Conservation (phyloP, 768 basidiomycete genomes). For the Daedaleopsis nitida region DNA sequence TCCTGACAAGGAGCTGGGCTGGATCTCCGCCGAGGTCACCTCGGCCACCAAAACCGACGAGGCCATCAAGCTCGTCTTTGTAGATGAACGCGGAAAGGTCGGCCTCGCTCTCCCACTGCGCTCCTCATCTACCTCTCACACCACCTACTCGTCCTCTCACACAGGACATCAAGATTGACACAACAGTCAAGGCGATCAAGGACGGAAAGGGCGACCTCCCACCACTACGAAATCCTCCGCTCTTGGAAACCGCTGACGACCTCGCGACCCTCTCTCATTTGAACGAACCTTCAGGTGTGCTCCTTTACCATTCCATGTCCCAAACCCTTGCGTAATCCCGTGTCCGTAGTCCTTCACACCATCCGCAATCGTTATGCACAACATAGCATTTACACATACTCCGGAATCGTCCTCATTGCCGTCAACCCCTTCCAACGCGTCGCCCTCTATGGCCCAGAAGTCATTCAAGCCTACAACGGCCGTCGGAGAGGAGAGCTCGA, state of each 20-base stretch:
- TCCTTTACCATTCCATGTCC: neutral
- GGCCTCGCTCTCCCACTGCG: conserved; percentile 18
- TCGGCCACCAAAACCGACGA: conserved; percentile 70
- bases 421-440: conserved; percentile 99
- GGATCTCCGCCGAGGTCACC: conserved; percentile 88
- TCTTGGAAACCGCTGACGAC: conserved; percentile 97
- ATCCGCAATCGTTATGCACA: conserved; percentile 96
- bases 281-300: conserved; percentile 93
- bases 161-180: conserved; percentile 79
- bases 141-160: neutral
- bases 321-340: neutral
- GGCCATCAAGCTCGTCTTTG: conserved; percentile 78
- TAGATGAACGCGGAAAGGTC: conserved; percentile 93
- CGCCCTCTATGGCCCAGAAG: conserved; percentile 94
- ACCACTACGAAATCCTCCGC: conserved; percentile 93
- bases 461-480: conserved; percentile 96
- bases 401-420: conserved; percentile 97
- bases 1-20: conserved; percentile 91
- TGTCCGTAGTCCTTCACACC: conserved; percentile 80
- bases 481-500: conserved; percentile 92
- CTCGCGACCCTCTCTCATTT: conserved; percentile 96
- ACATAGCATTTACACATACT: conserved; percentile 98
- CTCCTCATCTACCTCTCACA: neutral
- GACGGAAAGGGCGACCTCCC: conserved; percentile 81
- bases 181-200: conserved; percentile 78